Conservation (phyloP, 305 asterid species). For the Fraxinus xanthoxyloides region DNA sequence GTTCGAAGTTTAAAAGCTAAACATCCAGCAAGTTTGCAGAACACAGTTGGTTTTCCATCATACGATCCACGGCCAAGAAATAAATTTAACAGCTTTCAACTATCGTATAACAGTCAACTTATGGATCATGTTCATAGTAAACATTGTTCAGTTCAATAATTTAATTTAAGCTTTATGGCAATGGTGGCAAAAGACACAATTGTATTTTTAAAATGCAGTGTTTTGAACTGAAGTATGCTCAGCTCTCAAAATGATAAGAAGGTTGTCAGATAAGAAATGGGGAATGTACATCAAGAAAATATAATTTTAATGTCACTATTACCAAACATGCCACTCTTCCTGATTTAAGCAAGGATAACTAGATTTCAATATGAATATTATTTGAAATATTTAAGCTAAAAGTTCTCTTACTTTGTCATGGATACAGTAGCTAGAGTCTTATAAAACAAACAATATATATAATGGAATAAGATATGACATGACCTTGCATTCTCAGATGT, state of each 20-base stretch:
- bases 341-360: not conserved
- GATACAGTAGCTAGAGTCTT: not conserved
- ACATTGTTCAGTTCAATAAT: not conserved
- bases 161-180: not conserved
- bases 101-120: not conserved
- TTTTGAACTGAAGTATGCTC: not conserved
- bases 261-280: not conserved
- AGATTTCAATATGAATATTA: not conserved
- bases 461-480: not conserved
- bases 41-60: not conserved
- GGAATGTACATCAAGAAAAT: not conserved
- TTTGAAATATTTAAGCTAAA: not conserved
- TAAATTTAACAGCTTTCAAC: not conserved
- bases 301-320: not conserved
- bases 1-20: not conserved
- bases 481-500: not conserved
- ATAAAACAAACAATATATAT: too few relatives aligned
- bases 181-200: not conserved
- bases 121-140: not conserved
- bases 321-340: not conserved
- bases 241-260: not conserved
- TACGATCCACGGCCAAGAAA: not conserved
- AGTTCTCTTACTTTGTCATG: not conserved
- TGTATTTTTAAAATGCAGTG: not conserved
- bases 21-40: not conserved